Evolutionary conservation across 106 monocot species (phyloP).

Genomic region (Dioscorea dumetorum): DNA sequence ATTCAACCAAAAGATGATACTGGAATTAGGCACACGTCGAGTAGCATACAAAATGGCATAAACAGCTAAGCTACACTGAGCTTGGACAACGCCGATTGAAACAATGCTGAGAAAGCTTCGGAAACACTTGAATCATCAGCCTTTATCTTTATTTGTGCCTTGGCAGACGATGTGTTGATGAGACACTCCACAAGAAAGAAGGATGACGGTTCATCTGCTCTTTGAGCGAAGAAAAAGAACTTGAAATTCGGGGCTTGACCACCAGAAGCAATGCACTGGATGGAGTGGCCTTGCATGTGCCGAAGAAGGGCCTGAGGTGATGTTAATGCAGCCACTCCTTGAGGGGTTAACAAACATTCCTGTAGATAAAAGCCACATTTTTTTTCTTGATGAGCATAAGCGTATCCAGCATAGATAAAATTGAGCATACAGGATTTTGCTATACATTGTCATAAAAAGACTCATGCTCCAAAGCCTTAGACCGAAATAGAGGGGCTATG

Average conservation of each 20-base stretch:
- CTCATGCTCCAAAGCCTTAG: too few relatives aligned
- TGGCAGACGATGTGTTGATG: slow-evolving; percentile 76
- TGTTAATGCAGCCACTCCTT: slow-evolving; percentile 54
- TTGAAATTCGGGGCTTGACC: slow-evolving; percentile 89
- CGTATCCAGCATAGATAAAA: too few relatives aligned
- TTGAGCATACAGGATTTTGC: too few relatives aligned
- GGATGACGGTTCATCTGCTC: slow-evolving; percentile 34
- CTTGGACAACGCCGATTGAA: slow-evolving; percentile 66
- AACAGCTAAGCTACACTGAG: slow-evolving; percentile 15
- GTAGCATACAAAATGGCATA: too few relatives aligned
- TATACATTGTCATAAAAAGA: too few relatives aligned
- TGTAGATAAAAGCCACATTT: slow-evolving; percentile 9
- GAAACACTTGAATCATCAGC: slow-evolving; percentile 59
- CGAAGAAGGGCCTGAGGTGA: slow-evolving; percentile 60
- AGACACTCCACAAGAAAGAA: slow-evolving; percentile 93
- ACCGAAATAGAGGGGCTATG: too few relatives aligned
- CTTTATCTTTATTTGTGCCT: slow-evolving; percentile 83
- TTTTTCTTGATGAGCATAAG: too few relatives aligned
- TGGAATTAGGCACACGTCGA: too few relatives aligned
- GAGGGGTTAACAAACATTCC: slow-evolving; percentile 68
- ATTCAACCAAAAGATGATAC: too few relatives aligned
- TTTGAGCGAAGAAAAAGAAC: slow-evolving; percentile 92
- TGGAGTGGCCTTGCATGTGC: slow-evolving; percentile 85
- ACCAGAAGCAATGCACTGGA: slow-evolving; percentile 95
- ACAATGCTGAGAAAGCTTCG: slow-evolving; percentile 54